Evolutionary conservation across 371 early-diverging fungal species (phyloP), one percentile per base, ranked within the genome.

Genomic region (Homolaphlyctis polyrhiza): DNA sequence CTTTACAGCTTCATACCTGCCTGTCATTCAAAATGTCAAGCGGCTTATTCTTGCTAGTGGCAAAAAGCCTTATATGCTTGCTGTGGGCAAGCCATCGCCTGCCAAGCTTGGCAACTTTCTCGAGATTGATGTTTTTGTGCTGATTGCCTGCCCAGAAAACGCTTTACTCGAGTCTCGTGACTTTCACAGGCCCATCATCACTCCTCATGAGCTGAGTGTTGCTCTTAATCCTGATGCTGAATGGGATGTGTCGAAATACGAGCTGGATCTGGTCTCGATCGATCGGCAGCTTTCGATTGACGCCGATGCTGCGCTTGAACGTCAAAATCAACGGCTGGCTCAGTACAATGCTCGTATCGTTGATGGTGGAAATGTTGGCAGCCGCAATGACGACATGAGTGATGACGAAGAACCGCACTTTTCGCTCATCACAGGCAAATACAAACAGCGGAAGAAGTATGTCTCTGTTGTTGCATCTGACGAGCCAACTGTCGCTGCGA

Each of bases 21-120:
- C 81, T 30, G 86, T 94, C 43, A 89, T 96, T 25, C 82, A 88
- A 23, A 80, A 87, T 58, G 66, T 96, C 36, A 91, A 94, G 73
- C 76, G 80, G 34, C 65, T 93, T 54, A 86, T 95, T 55, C 74
- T 78, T n/a, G 73, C 81, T 0, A 81, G 86, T 32, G 89, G 89
- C 45, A 89, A 89, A 59, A 95, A 95, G 73, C 86, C 86, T 1
- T 95, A 95, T 64, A 74, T 90, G n/a, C 89, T 96, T 66, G 89
- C 92, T 1, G 91, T 96, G 75, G 97, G 97, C 54, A 96, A 96
- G 68, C 85, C 95, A 27, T 94, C 93, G 66, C 92, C 92, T 2
- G 91, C 93, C 60, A 97, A 97, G 72, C 87, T 97, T 80, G 96
- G 91, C 54, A 97, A 96, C 66, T 96, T 97, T 63, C 84, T 90